Percentiles rank a stretch among this genome's conserved stretches.
These are phyloP conservation scores for Cornus controversa DNA, from an alignment of 148 eudicot species.

Conservation along the genomic window DNA sequence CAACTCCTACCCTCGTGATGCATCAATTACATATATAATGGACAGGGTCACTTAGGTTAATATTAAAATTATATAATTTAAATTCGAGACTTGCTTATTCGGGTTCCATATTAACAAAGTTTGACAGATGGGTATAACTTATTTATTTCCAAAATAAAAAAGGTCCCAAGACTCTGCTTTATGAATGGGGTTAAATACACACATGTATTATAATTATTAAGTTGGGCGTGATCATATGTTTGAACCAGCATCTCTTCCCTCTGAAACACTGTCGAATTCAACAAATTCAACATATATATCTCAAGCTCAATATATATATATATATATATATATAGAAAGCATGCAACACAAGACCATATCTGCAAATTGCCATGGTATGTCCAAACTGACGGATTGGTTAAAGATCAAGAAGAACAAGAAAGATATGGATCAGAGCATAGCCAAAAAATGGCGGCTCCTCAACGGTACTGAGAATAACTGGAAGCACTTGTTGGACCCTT, in stretches of 20 bases:
- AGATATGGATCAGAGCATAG: conserved; percentile 17
- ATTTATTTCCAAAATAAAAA: too few relatives aligned
- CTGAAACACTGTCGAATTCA: too few relatives aligned
- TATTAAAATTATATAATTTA: too few relatives aligned
- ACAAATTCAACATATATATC: not conserved
- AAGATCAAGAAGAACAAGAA: conserved; percentile 13
- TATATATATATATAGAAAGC: not conserved
- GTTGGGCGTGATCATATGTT: too few relatives aligned
- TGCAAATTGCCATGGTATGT: not conserved
- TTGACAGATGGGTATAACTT: too few relatives aligned
- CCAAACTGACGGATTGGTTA: conserved; percentile 11
- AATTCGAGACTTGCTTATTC: too few relatives aligned
- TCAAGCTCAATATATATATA: not conserved
- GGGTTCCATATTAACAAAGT: too few relatives aligned
- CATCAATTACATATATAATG: too few relatives aligned
- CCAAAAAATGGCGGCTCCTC: conserved; percentile 59
- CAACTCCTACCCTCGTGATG: too few relatives aligned
- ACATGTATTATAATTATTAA: not conserved
- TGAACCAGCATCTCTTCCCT: too few relatives aligned
- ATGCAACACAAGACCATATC: not conserved
- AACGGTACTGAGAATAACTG: conserved; percentile 66
- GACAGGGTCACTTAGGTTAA: too few relatives aligned
- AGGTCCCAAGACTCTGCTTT: not conserved
- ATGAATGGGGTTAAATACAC: not conserved
- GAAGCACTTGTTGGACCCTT: conserved; percentile 60